Base-by-base conservation (phyloP, 2,329 filamentous ascomycete genomes). In the Metarhizium humberi region DNA sequence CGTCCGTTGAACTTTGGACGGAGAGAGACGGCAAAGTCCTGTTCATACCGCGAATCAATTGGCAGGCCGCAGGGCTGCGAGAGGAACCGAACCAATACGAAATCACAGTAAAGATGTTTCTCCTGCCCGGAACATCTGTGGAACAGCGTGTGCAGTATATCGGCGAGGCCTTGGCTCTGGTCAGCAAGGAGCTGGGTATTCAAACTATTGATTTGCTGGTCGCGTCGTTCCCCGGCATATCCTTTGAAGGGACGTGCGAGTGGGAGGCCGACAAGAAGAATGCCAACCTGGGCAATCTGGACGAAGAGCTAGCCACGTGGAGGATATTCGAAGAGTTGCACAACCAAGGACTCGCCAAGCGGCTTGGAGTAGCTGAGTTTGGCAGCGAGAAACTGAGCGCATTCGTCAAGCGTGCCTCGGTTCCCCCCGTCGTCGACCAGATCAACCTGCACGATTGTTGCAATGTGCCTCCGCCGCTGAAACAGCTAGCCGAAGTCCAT, bases 391-490 rank as follows among this genome's bases (percentile, higher is more conserved):
- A 94, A 64, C 76, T 99, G 42, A 73, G 80, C n/a, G 82, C 82
- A 14, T 92, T 99, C 64, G 75, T 97, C 30, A 77, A 82, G 46
- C 77, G 82, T 58, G 87, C 89, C 25, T 77, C 76, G 45, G 77
- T 95, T 57, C 82, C 81, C 61, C 94, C 94, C 0, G 81, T 82
- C 20, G 92, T 97, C 45, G 85, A 97, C 71, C 94, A 99, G 78
- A 95, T 99, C 77, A 97, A 97, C 68, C 82, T 96, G 52, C 86
- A 89, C 63, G 90, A 97, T 71, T 97, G 92, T 76, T 99, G 94
- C 73, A 92, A 91, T 50, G 94, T 97, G 47, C 94, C 94, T 8
- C 92, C 91, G 64, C 87, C 90, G 13, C 78, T 99, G 59, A 85
- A 91, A 57, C 74, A 87, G 64, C 86, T 95, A 63, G 92, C 92